Evolutionary conservation across 2,329 filamentous ascomycete genomes (phyloP).

Genomic region (Blastomyces parvus): DNA sequence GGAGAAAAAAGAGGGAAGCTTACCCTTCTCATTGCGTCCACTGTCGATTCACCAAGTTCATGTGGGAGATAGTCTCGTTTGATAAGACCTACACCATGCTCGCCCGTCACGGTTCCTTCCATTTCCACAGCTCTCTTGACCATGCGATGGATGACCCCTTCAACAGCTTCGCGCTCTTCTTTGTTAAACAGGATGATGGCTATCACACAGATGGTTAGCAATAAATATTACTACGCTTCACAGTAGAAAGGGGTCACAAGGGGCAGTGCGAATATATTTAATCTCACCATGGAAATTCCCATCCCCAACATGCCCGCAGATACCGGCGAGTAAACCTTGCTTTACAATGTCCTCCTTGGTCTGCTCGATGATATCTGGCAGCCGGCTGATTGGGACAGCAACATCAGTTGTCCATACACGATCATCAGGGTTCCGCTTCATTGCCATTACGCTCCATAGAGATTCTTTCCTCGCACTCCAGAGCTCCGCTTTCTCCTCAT

Average conservation of each 20-base stretch:
- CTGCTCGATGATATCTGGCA: slow-evolving; percentile 63
- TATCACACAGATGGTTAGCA: slow-evolving; percentile 19
- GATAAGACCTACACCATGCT: slow-evolving; percentile 61
- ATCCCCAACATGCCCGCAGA: slow-evolving; percentile 66
- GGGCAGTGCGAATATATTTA: slow-evolving; percentile 14
- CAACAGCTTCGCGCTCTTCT: slow-evolving; percentile 45
- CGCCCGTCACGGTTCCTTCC: slow-evolving; percentile 63
- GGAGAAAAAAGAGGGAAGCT: slow-evolving; percentile 22
- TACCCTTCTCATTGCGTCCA: slow-evolving; percentile 57
- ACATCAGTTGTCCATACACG: slow-evolving; percentile 73
- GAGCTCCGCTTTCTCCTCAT: slow-evolving; percentile 57
- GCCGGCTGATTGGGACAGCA: slow-evolving; percentile 61
- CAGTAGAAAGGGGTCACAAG: slow-evolving; percentile 5
- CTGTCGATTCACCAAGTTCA: slow-evolving; percentile 51
- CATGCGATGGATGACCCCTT: slow-evolving; percentile 57
- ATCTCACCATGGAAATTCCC: slow-evolving; percentile 60
- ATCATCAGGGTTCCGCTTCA: slow-evolving; percentile 49
- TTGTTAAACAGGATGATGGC: slow-evolving; percentile 55
- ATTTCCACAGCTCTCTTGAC: slow-evolving; percentile 59
- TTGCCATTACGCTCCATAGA: slow-evolving; percentile 62
- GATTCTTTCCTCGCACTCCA: slow-evolving; percentile 70
- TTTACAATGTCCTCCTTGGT: slow-evolving; percentile 56
- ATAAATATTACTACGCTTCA: neutral
- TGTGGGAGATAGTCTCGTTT: slow-evolving; percentile 57
- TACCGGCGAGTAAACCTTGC: slow-evolving; percentile 54